These are phyloP conservation scores for Dioscorea zingiberensis DNA, from an alignment of 106 monocot genomes.

Conservation along the genomic window DNA sequence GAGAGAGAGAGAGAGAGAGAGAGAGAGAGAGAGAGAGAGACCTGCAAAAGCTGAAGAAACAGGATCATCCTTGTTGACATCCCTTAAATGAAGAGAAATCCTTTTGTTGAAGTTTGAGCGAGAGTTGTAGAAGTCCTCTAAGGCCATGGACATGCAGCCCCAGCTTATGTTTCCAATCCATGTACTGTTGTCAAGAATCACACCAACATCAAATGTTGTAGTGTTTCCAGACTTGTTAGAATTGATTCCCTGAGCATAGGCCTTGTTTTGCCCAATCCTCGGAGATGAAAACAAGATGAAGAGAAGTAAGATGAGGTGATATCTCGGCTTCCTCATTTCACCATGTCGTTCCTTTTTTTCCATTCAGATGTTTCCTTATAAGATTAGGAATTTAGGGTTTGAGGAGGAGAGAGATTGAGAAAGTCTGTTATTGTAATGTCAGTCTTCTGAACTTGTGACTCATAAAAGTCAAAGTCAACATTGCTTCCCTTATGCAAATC, in stretches of 20 bases:
- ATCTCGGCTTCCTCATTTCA: too few relatives aligned
- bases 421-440: too few relatives aligned
- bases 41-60: conserved; percentile 1
- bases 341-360: too few relatives aligned
- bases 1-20: too few relatives aligned
- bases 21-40: not conserved
- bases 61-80: not conserved
- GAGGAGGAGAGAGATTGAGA: not conserved
- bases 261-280: too few relatives aligned
- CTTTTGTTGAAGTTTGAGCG: conserved; percentile 7
- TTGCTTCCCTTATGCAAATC: too few relatives aligned
- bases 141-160: conserved; percentile 10
- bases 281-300: too few relatives aligned
- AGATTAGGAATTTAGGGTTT: too few relatives aligned
- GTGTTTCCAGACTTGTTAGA: not conserved
- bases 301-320: too few relatives aligned
- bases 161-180: conserved; percentile 14
- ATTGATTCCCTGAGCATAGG: not conserved
- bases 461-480: too few relatives aligned
- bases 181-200: conserved; percentile 2
- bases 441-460: too few relatives aligned
- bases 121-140: conserved; percentile 12
- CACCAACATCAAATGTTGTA: conserved; percentile 8
- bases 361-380: not conserved
- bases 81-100: not conserved